Base-by-base conservation (phyloP, 2,329 filamentous ascomycete genomes). In the Alternaria rosae region DNA sequence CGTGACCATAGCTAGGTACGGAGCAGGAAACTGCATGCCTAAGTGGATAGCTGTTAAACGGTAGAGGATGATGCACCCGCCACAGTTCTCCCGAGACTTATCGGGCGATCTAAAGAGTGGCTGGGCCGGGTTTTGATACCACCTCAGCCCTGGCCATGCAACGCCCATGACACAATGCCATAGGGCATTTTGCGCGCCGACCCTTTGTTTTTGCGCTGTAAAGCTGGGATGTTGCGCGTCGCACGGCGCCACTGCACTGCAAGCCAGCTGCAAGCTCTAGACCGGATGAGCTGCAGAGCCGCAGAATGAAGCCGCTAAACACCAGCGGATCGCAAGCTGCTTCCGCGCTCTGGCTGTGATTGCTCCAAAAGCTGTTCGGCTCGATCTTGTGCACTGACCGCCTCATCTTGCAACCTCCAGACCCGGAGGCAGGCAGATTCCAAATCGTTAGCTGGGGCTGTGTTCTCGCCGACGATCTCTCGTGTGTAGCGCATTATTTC, bases 401-500 rank as follows among this genome's bases (percentile, higher is more conserved):
- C 43, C 28, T 57, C 55, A 57, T 61, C 58, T 43, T 63, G 45
- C 57, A 62, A 66, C 56, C 50, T 64, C 45, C 61, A 59, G 53
- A 42, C 45, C 35, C 45, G 17, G 26, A 21, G 59, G 66, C 66
- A 59, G 67, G 69, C 53, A 62, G 44, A 75, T 76, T 75, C 72
- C 73, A 75, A 76, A 76, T 75, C 63, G 55, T 59, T 43, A 50
- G 62, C 51, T 28, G 64, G 66, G 73, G 71, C 71, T 69, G 70
- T 73, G 70, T 56, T 35, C 59, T 62, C 58, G 55, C 55, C 54
- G 54, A 68, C 57, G 50, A 54, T 55, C 57, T 55, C 35, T 43
- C 54, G 53, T 45, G 42, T 42, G 47, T 59, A 56, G 59, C 64
- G 64, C 64, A 69, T 68, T 67, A 56, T 51, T 51, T 44, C 48